phyloP scores from a whole-genome alignment of 208 protist species.

The Trichomonas gallinae region DNA sequence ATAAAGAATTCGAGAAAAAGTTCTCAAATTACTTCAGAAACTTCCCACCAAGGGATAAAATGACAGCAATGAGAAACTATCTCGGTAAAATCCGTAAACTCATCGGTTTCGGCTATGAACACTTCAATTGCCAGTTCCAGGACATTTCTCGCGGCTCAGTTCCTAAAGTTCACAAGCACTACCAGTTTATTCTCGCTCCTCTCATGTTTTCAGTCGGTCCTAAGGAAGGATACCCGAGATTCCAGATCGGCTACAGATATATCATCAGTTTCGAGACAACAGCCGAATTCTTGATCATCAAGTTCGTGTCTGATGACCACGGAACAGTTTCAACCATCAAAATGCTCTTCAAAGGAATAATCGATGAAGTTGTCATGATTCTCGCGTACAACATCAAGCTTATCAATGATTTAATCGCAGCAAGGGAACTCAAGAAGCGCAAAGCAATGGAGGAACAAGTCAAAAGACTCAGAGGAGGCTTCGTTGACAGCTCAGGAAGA shows the following conservation, averaged over 20 bases:
- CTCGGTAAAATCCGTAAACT: not conserved
- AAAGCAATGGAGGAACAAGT: not conserved
- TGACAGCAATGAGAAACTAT: not conserved
- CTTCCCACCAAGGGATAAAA: not conserved
- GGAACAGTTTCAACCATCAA: not conserved
- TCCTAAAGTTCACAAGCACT: no score
- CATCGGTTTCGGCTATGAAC: not conserved
- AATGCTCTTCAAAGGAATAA: not conserved
- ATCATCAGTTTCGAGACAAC: not conserved
- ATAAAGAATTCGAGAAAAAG: not conserved
- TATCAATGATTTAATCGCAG: not conserved
- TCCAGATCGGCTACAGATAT: not conserved
- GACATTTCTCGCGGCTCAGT: no score
- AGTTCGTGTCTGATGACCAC: not conserved
- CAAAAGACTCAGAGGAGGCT: not conserved
- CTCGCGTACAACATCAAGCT: not conserved
- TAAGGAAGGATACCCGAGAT: no score
- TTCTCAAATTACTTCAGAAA: not conserved
- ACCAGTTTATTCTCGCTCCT: no score
- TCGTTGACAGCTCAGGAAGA: not conserved
- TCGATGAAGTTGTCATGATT: not conserved
- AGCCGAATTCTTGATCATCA: not conserved
- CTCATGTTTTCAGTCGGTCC: no score
- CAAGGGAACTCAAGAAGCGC: not conserved
- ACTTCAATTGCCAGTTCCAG: not conserved